Percentiles rank a stretch among this genome's conserved stretches.
These are phyloP conservation scores for Rossbeevera mucosa DNA, from an alignment of 768 basidiomycete species.

Conservation along the genomic window DNA sequence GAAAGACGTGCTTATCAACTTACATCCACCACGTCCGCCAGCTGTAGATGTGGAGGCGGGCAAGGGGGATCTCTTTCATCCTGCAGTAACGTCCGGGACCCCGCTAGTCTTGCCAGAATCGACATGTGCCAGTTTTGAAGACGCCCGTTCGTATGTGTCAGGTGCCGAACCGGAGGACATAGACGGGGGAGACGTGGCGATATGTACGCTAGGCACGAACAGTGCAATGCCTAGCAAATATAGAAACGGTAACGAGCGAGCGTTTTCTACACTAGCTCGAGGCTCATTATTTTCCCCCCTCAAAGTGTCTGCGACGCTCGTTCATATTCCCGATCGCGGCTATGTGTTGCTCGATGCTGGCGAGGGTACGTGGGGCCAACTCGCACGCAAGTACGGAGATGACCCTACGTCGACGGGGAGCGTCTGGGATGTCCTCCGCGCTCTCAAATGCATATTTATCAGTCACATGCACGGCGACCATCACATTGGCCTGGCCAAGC, in stretches of 20 bases:
- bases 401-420: slow-evolving; percentile 32
- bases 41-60: slow-evolving; percentile 26
- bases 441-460: slow-evolving; percentile 76
- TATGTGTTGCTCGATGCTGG: slow-evolving; percentile 84
- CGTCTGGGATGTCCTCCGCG: slow-evolving; percentile 58
- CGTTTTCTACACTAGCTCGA: background rate
- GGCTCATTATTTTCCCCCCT: background rate
- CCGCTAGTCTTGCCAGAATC: slow-evolving; percentile 21
- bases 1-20: slow-evolving; percentile 36
- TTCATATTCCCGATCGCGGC: slow-evolving; percentile 69
- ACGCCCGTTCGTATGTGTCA: slow-evolving; percentile 27
- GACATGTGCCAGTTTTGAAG: slow-evolving; percentile 37
- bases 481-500: slow-evolving; percentile 73
- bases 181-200: slow-evolving; percentile 57
- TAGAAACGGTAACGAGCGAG: slow-evolving; percentile 63
- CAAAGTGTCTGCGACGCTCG: slow-evolving; percentile 68
- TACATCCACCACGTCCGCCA: slow-evolving; percentile 48
- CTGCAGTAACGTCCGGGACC: slow-evolving; percentile 13
- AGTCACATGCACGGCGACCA: slow-evolving; percentile 94
- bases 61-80: slow-evolving; percentile 30
- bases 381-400: slow-evolving; percentile 70
- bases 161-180: background rate
- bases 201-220: slow-evolving; percentile 84
- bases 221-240: slow-evolving; percentile 83
- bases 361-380: slow-evolving; percentile 91